Percentiles rank a stretch among this genome's conserved stretches.
Evolutionary conservation across 202 grass and related monocot species (phyloP).

Genomic region (Elaeis oleifera): DNA sequence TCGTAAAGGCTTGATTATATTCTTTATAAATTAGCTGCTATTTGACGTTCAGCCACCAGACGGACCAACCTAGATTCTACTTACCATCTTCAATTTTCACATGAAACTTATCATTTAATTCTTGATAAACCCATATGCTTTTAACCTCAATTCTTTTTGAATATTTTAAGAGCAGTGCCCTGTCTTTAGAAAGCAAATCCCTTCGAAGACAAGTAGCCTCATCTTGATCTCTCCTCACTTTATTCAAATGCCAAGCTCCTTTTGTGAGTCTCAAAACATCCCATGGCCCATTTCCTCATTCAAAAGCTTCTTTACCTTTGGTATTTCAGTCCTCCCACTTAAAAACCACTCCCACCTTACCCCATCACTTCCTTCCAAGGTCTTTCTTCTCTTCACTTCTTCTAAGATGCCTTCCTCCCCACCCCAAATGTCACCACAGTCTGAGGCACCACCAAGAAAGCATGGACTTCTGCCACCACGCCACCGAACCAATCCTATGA

Average conservation of each 20-base stretch:
- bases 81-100: no score
- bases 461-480: conserved; percentile 41
- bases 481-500: conserved; percentile 42
- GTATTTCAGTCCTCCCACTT: conserved; percentile 18
- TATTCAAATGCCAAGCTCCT: conserved; percentile 37
- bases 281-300: conserved; percentile 32
- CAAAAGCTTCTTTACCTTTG: conserved; percentile 48
- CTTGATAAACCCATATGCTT: no score
- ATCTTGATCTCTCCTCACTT: conserved; percentile 15
- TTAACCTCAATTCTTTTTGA: no score
- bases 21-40: no score
- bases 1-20: no score
- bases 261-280: conserved; percentile 17
- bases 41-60: no score
- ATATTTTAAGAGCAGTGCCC: no score
- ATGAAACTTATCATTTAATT: no score
- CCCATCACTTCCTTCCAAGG: conserved; percentile 50
- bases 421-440: conserved; percentile 11
- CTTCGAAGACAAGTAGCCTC: no score
- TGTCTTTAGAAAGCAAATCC: no score
- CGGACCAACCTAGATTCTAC: no score
- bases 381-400: conserved; percentile 38
- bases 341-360: conserved; percentile 8
- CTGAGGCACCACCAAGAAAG: not conserved
- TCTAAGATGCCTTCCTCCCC: conserved; percentile 28